Percentiles rank a stretch among this genome's conserved stretches.
phyloP scores from a whole-genome alignment of 2,329 filamentous ascomycete species.

The Aspergillus sp. region DNA sequence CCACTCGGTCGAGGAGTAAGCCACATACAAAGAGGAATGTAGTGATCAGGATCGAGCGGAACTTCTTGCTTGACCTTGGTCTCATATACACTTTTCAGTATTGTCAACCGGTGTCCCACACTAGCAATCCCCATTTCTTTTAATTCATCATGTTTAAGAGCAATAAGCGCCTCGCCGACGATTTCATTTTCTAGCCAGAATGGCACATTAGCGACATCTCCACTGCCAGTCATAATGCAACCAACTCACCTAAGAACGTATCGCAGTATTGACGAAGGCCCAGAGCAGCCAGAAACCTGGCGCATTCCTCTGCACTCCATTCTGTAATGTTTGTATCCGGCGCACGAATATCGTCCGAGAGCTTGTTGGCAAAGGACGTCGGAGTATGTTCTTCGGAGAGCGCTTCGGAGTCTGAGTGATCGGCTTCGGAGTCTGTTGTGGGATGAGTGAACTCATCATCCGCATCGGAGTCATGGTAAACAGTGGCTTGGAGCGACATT shows the following conservation, averaged over 20 bases:
- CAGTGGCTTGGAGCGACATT: conserved; percentile 43
- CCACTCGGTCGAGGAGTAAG: neutral
- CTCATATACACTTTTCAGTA: conserved; percentile 93
- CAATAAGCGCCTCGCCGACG: conserved; percentile 81
- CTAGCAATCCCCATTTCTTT: conserved; percentile 92
- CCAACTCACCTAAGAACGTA: conserved; percentile 67
- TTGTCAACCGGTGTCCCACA: conserved; percentile 88
- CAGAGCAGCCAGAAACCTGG: conserved; percentile 75
- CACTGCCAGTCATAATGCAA: neutral
- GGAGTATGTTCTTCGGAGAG: conserved; percentile 57
- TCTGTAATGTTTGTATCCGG: conserved; percentile 53
- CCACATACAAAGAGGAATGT: conserved; percentile 77
- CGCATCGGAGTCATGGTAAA: conserved; percentile 58
- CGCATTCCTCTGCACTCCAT: conserved; percentile 75
- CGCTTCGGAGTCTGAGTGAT: conserved; percentile 52
- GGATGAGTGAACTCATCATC: conserved; percentile 59
- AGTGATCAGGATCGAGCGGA: conserved; percentile 85
- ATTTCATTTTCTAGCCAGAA: conserved; percentile 78
- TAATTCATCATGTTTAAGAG: conserved; percentile 82
- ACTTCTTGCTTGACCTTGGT: conserved; percentile 92
- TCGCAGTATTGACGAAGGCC: conserved; percentile 78
- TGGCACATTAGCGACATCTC: conserved; percentile 1
- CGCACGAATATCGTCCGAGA: conserved; percentile 45
- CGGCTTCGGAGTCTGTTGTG: conserved; percentile 51
- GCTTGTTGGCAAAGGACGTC: conserved; percentile 49